Evolutionary conservation across 495 filamentous ascomycete genomes (phyloP).

Genomic region (Apiosordaria backusii): DNA sequence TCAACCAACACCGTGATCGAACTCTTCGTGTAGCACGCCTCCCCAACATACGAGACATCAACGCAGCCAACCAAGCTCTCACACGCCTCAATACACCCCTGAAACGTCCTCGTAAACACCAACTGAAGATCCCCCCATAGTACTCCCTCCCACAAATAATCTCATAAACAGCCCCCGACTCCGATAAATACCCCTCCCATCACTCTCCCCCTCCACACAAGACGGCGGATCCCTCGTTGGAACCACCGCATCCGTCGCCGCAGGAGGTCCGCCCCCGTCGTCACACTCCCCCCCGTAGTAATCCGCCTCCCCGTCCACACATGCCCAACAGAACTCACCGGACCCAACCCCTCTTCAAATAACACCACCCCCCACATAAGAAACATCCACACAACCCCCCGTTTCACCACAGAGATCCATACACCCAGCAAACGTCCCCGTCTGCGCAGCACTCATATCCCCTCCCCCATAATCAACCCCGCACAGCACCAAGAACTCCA

Average conservation of each 20-base stretch:
- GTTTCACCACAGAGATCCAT: conserved; percentile 9
- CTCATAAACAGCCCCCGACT: neutral
- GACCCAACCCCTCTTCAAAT: conserved; percentile 6
- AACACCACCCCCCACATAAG: conserved; percentile 5
- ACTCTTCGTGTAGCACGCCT: neutral
- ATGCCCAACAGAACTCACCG: neutral
- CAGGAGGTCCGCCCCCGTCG: neutral
- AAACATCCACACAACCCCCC: conserved; percentile 9
- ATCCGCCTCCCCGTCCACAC: neutral
- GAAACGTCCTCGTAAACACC: neutral
- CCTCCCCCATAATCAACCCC: conserved; percentile 7
- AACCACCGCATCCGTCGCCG: neutral
- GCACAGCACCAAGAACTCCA: conserved; percentile 5
- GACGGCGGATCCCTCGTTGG: neutral
- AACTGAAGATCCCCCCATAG: conserved; percentile 8
- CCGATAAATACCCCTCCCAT: neutral
- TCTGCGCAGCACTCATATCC: neutral
- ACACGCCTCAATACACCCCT: conserved; percentile 11
- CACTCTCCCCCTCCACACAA: neutral
- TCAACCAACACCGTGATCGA: neutral
- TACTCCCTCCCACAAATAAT: conserved; percentile 13
- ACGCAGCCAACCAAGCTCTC: neutral
- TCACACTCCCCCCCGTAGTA: neutral
- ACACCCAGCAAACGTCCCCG: conserved; percentile 8
- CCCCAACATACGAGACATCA: neutral